Conservation (phyloP, 805 yeast genomes). For the Kluyveromyces aestuarii region DNA sequence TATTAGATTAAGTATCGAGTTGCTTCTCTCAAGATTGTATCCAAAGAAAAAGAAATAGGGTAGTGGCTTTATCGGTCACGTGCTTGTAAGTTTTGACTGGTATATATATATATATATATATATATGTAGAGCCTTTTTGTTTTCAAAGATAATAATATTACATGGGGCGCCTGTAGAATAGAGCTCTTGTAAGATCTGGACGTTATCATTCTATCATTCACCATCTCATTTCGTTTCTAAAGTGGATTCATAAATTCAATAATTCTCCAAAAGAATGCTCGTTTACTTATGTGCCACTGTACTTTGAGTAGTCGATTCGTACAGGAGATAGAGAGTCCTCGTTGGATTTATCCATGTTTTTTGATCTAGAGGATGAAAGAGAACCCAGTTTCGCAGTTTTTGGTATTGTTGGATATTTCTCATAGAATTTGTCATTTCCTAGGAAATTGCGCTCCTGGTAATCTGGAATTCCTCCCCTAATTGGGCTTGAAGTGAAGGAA, state of each 20-base stretch:
- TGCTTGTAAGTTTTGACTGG: neutral
- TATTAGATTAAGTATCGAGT: neutral
- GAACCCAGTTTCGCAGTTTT: constrained; percentile 18
- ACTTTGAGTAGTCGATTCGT: constrained; percentile 23
- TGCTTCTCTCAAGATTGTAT: too few species aligned
- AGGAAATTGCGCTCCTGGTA: neutral
- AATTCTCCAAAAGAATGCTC: too few species aligned
- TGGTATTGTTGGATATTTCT: constrained; percentile 26
- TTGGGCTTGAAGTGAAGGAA: constrained; percentile 28
- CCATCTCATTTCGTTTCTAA: too few species aligned
- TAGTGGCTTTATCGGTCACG: neutral
- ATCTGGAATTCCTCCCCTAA: constrained; percentile 5
- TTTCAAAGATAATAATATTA: too few species aligned
- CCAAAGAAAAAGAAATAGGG: neutral
- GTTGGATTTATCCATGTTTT: constrained; percentile 3
- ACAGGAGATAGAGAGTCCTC: constrained; percentile 22
- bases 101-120: too few species aligned
- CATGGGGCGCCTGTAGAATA: too few species aligned
- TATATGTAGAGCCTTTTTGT: too few species aligned
- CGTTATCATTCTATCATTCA: too few species aligned
- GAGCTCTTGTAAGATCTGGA: too few species aligned
- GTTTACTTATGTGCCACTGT: constrained; percentile 3
- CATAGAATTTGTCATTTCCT: constrained; percentile 12
- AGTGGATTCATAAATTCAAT: too few species aligned
- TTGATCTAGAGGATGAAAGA: neutral